Evolutionary conservation across 2,329 filamentous ascomycete species (phyloP), one percentile per base, ranked within the genome.

Genomic region (Penicillium hesseltinei): DNA sequence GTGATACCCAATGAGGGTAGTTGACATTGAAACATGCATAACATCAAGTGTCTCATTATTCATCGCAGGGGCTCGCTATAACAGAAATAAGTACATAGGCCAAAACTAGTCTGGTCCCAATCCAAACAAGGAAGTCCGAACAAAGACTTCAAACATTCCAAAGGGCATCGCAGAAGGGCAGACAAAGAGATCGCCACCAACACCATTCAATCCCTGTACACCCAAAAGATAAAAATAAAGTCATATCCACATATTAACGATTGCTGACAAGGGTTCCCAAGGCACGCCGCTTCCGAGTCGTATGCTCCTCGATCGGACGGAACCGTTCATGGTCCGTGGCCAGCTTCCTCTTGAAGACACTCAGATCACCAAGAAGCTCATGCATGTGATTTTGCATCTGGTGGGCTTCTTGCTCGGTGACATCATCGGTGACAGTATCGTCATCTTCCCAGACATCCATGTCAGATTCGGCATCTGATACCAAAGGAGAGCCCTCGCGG

Each of bases 361-460:
- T 84, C 54, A 96, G 71, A 66, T 97, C 92, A 65, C 87, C 86
- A 62, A 99, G 80, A 69, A 97, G 83, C 36, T 88, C 87, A 65
- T 92, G 86, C 81, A 96, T 93, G 69, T 91, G 86, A n/a, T 87
- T 86, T 70, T 97, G 90, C 78, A 92, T 84, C 61, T 92, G 82
- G 39, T 77, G 71, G 0, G 81, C 82, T 45, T 84, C 78, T 19
- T 68, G 64, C 13, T 80, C 73, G 46, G 66, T 71, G 17, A 71
- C 70, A 13, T 74, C 73, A 5, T 66, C 83, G 40, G 82, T 80
- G 17, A 81, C 81, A 44, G 79, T 80, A 49, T 84, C 77, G 53
- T 84, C 81, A 59, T 80, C 75, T 10, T 81, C 79, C 59, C 76
- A 80, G 39, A 78, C 62, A 8, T 74, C 69, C 15, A 70, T 64